Evolutionary conservation across 2,329 filamentous ascomycete genomes (phyloP).

Genomic region (Cadophora gregata): DNA sequence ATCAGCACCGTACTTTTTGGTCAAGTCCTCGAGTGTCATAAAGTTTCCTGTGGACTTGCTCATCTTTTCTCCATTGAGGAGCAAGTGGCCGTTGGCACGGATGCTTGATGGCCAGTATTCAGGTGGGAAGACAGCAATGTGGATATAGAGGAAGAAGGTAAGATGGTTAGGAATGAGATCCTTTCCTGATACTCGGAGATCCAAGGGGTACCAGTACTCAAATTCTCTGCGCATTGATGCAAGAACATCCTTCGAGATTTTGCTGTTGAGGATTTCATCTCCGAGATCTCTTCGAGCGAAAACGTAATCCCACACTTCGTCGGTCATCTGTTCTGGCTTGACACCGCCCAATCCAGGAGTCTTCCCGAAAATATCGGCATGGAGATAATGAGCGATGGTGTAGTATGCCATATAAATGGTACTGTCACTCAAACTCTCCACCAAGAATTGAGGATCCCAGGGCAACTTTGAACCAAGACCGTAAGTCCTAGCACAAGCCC

Average conservation of each 20-base stretch:
- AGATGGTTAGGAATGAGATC: slow-evolving; percentile 93
- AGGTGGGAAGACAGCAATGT: slow-evolving; percentile 84
- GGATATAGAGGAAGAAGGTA: slow-evolving; percentile 94
- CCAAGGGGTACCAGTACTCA: slow-evolving; percentile 95
- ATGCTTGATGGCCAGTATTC: slow-evolving; percentile 89
- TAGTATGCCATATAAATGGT: slow-evolving; percentile 93
- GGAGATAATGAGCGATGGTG: slow-evolving; percentile 69
- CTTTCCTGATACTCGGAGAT: slow-evolving; percentile 88
- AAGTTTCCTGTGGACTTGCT: slow-evolving; percentile 98
- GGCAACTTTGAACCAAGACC: slow-evolving; percentile 93
- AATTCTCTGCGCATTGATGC: slow-evolving; percentile 88
- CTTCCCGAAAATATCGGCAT: slow-evolving; percentile 85
- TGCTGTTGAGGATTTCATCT: slow-evolving; percentile 70
- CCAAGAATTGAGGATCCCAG: slow-evolving; percentile 89
- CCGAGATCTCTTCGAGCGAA: slow-evolving; percentile 78
- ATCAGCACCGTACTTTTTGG: slow-evolving; percentile 93
- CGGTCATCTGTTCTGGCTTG: slow-evolving; percentile 84
- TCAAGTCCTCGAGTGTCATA: slow-evolving; percentile 84
- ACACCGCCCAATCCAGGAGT: slow-evolving; percentile 71
- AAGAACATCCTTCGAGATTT: slow-evolving; percentile 76
- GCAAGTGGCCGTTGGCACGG: slow-evolving; percentile 89
- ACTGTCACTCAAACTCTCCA: slow-evolving; percentile 90
- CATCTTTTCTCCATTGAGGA: slow-evolving; percentile 99
- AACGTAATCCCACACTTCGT: slow-evolving; percentile 96
- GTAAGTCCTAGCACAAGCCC: slow-evolving; percentile 92